A percentile compares a stretch with the other conserved stretches of the same genome.
phyloP scores from a whole-genome alignment of 441 rosid genomes.

The Gossypium davidsonii region DNA sequence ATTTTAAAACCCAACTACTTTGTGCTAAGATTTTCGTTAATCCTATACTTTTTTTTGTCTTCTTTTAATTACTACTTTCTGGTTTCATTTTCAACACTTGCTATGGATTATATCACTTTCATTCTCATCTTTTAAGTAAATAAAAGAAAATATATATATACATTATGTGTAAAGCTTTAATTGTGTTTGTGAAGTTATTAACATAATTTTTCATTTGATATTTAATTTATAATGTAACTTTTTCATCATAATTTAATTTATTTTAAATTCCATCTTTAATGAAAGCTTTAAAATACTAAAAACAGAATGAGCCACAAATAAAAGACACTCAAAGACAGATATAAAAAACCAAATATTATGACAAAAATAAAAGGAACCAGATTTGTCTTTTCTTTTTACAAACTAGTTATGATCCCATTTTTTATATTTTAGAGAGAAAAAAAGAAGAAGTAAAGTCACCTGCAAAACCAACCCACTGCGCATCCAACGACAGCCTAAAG shows the following conservation, averaged over 20 bases:
- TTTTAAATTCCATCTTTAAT: not conserved
- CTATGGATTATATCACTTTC: not conserved
- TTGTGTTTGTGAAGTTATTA: too few species aligned
- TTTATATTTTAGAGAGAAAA: not conserved
- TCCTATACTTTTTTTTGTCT: too few species aligned
- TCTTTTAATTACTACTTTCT: not conserved
- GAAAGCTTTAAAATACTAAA: not conserved
- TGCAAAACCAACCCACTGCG: not conserved
- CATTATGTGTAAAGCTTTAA: too few species aligned
- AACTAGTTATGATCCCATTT: not conserved
- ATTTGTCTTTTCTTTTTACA: not conserved
- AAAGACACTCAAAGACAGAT: not conserved
- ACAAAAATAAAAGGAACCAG: not conserved
- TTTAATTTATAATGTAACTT: too few species aligned
- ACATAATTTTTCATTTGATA: too few species aligned
- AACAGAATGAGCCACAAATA: not conserved
- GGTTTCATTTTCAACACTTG: not conserved
- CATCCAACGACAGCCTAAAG: not conserved
- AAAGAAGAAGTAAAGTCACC: not conserved
- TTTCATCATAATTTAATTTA: too few species aligned
- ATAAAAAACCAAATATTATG: not conserved
- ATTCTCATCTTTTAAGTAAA: too few species aligned
- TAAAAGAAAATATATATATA: too few species aligned
- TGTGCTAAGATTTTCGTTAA: not conserved
- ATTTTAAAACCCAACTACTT: constrained; percentile 13